phyloP scores from a whole-genome alignment of 2,329 filamentous ascomycete genomes.

The Teratosphaeria destructans region DNA sequence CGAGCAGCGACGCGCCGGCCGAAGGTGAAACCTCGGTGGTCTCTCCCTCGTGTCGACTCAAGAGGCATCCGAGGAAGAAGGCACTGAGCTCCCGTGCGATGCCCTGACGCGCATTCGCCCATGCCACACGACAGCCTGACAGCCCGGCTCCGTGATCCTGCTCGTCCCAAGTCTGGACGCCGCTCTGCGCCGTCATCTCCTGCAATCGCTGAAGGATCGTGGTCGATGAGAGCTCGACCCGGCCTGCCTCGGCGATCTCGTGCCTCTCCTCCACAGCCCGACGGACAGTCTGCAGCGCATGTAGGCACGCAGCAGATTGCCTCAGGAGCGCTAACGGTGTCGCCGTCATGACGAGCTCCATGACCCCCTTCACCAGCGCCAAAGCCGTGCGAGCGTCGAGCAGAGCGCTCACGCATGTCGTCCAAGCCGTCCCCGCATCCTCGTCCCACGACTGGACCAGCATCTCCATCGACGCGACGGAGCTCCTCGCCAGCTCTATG shows the following conservation, averaged over 20 bases:
- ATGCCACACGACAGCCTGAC: neutral
- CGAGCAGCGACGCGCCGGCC: conserved; percentile 2
- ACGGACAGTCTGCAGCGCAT: neutral
- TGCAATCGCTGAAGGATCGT: neutral
- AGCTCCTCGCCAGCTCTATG: conserved; percentile 2
- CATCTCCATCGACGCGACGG: neutral
- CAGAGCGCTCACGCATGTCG: neutral
- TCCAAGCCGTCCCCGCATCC: neutral
- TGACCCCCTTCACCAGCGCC: neutral
- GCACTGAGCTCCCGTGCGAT: conserved; percentile 3
- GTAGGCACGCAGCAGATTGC: neutral
- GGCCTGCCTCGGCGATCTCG: conserved; percentile 2
- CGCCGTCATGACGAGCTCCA: neutral
- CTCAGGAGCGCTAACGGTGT: neutral
- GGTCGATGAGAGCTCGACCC: neutral
- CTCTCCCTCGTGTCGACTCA: neutral
- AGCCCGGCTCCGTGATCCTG: neutral
- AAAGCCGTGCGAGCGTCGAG: neutral
- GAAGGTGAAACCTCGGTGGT: neutral
- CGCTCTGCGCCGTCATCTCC: neutral
- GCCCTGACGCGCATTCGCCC: neutral
- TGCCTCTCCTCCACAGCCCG: neutral
- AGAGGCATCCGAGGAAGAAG: conserved; percentile 3
- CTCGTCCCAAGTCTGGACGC: neutral
- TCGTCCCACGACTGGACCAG: neutral